Evolutionary conservation across 2,329 filamentous ascomycete genomes (phyloP).

Genomic region (Ophiocordyceps unilateralis): DNA sequence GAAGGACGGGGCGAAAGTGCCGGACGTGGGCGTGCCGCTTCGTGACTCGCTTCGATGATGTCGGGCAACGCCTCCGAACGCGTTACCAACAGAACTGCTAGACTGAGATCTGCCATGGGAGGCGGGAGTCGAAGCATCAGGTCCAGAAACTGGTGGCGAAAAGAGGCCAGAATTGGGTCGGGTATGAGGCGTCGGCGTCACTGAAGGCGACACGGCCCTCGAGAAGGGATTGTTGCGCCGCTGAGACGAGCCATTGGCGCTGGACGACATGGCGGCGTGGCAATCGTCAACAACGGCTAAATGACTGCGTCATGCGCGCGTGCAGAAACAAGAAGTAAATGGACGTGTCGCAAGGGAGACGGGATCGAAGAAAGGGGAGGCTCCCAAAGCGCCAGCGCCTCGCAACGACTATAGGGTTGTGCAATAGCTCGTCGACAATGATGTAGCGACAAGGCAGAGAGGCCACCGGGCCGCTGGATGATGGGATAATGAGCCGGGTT

Average conservation of each 20-base stretch:
- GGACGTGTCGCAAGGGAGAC: conserved; percentile 2
- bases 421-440: conserved; percentile 6
- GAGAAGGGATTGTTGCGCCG: conserved; percentile 70
- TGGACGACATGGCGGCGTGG: conserved; percentile 16
- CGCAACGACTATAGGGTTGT: conserved; percentile 3
- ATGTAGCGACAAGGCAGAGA: conserved; percentile 1
- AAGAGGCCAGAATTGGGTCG: conserved; percentile 65
- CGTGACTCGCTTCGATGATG: conserved; percentile 42
- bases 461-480: no score
- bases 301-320: conserved; percentile 2
- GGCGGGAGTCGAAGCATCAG: conserved; percentile 21
- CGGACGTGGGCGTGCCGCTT: conserved; percentile 45
- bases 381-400: not conserved
- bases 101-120: conserved; percentile 56
- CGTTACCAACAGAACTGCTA: conserved; percentile 31
- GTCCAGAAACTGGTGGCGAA: conserved; percentile 35
- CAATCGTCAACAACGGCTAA: conserved; percentile 7
- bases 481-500: not conserved
- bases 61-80: conserved; percentile 17
- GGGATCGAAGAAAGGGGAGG: not conserved
- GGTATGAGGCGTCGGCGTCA: conserved; percentile 31
- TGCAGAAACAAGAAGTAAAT: no score
- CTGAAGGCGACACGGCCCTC: conserved; percentile 50
- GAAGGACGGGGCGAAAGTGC: conserved; percentile 89
- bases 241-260: conserved; percentile 29